Base-by-base conservation (phyloP, 2,329 filamentous ascomycete genomes). In the Sclerotinia borealis region DNA sequence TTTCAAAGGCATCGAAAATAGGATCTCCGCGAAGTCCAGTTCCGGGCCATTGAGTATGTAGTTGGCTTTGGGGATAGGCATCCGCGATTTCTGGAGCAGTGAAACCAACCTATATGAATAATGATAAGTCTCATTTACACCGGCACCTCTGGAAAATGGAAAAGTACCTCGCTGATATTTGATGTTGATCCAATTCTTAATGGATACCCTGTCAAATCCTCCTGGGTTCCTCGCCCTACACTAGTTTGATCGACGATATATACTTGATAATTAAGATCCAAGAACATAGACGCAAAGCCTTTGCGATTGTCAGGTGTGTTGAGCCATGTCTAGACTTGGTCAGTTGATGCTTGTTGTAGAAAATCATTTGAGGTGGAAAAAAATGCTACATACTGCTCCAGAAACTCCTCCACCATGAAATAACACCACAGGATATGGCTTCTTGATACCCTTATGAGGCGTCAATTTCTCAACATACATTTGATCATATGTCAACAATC, bases 391-490 rank as follows among this genome's bases (percentile, higher is more conserved):
- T 64, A 68, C 65, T 19, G 64, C 63, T 27, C 67, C 67, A 27
- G 64, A 65, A 4, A 63, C 43, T 9, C 62, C 64, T n/a, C 66
- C 63, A 4, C 66, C 66, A 49, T 68, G 64, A 36, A 69, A 66
- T 22, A 68, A 50, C 13, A 69, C 65, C 19, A 68, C 7, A 13
- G 66, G 66, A 47, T 65, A 62, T 36, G 65, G 55, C 22, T 67
- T 56, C 25, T 58, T 49, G 29, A 61, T 43, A 15, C 63, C 64
- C 13, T 29, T 22, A 19, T 43, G 3, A 29, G 79, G 78, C 7
- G 70, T 69, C 31, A 82, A 74, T 64, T 75, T 76, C 73, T 83
- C 81, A 31, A 83, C 79, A 67, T 83, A 83, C 75, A 83, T 79
- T 72, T 83, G 80, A 65, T 77, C 64, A 39, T 65, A 67, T n/a